These are phyloP conservation scores for Angomonas desouzai DNA, from an alignment of 208 protist species.

Conservation along the genomic window DNA sequence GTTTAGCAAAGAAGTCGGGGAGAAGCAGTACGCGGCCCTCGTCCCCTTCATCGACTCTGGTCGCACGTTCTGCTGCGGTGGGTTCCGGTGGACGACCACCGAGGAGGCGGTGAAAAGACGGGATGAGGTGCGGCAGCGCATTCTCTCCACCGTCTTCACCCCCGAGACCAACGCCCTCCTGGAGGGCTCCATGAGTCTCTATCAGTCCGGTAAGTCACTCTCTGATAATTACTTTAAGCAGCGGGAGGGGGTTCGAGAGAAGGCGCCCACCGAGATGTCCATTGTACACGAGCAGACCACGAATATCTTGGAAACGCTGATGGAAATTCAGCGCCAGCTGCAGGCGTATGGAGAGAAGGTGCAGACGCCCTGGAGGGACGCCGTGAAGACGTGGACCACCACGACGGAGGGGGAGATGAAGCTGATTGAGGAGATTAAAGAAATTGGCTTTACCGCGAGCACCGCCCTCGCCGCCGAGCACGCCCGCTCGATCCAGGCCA, in stretches of 20 bases:
- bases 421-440: constrained; percentile 47
- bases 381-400: constrained; percentile 26
- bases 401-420: neutral
- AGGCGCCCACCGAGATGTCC: constrained; percentile 8
- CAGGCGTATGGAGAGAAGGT: constrained; percentile 25
- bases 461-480: constrained; percentile 61
- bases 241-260: constrained; percentile 12
- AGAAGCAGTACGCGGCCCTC: constrained; percentile 7
- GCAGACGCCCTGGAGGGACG: constrained; percentile 31
- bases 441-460: constrained; percentile 56
- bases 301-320: constrained; percentile 54
- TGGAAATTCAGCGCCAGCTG: constrained; percentile 49
- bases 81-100: constrained; percentile 36
- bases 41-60: neutral
- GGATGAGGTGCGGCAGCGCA: constrained; percentile 33
- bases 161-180: constrained; percentile 33
- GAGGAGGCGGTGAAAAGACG: constrained; percentile 41
- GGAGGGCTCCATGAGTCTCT: constrained; percentile 43
- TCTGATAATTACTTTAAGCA: constrained; percentile 56
- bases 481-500: constrained; percentile 24
- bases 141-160: constrained; percentile 53
- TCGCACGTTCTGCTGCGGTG: constrained; percentile 17
- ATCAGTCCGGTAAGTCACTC: constrained; percentile 50
- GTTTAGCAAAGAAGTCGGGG: neutral
- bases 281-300: constrained; percentile 17